phyloP scores from a whole-genome alignment of 2,329 filamentous ascomycete species.

The Hawksworthiomyces lignivorus region DNA sequence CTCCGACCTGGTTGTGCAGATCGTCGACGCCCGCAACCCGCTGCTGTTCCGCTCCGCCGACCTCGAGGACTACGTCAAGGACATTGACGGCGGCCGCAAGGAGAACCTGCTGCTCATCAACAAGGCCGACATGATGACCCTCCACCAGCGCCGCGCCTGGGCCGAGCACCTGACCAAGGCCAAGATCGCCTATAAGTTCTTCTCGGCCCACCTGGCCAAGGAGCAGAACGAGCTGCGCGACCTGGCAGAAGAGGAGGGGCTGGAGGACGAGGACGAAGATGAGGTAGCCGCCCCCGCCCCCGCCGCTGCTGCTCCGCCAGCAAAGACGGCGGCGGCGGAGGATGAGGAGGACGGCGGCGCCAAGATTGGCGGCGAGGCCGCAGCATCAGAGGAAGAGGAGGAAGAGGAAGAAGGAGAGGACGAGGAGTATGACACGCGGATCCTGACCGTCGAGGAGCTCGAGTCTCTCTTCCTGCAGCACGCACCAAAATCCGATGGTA shows the following conservation, averaged over 20 bases:
- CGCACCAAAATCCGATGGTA: slow-evolving; percentile 46
- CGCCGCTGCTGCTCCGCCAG: too few relatives aligned
- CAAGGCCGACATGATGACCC: slow-evolving; percentile 98
- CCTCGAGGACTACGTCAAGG: slow-evolving; percentile 88
- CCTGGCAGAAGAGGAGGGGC: slow-evolving; percentile 38
- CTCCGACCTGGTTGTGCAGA: slow-evolving; percentile 92
- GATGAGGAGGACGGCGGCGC: slow-evolving; percentile 27
- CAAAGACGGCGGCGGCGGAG: slow-evolving; percentile 19
- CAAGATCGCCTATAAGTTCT: slow-evolving; percentile 87
- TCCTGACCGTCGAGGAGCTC: slow-evolving; percentile 86
- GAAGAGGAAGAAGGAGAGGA: slow-evolving; percentile 16
- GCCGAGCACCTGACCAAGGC: slow-evolving; percentile 75
- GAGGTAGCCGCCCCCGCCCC: too few relatives aligned
- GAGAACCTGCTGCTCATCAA: slow-evolving; percentile 90
- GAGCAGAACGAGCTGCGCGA: slow-evolving; percentile 73
- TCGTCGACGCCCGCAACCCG: slow-evolving; percentile 94
- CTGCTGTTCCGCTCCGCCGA: slow-evolving; percentile 91
- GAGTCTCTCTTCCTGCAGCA: slow-evolving; percentile 81
- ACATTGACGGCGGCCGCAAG: slow-evolving; percentile 71
- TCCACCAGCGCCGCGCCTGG: slow-evolving; percentile 74
- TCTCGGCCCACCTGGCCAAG: slow-evolving; percentile 87
- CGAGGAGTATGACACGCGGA: slow-evolving; percentile 59
- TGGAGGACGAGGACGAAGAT: slow-evolving; percentile 21
- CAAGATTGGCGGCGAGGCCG: too few relatives aligned
- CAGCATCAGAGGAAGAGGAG: slow-evolving; percentile 28